Evolutionary conservation across 192 early-diverging fungal species (phyloP), one percentile per base, ranked within the genome.

Genomic region (Coemansia sp.): DNA sequence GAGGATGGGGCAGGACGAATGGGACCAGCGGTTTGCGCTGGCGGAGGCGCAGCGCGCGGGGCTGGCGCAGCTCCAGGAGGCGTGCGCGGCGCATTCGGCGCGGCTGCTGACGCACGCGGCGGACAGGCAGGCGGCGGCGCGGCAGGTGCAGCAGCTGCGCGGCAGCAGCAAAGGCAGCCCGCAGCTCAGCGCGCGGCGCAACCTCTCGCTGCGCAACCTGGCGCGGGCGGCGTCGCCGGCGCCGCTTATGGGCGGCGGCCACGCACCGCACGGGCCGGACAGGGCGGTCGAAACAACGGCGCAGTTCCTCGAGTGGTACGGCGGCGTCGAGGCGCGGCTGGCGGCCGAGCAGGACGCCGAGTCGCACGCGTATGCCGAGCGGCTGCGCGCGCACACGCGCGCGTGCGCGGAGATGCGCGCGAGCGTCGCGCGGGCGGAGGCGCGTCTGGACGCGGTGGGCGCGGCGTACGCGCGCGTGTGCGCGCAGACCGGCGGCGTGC

Each of bases 251-350:
- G n/a, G n/a, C n/a, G 45, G 1, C 25, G 27, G 4, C 45, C 10
- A 26, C 1, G 3, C 14, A 30, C 1, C 27, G 5, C 27, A 19
- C 4, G 15, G 15, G 25, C 6, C 5, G 43, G n/a, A n/a, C n/a
- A n/a, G 74, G 64, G 80, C 88, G 2, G 88, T 97, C 32, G 87
- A 93, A 42, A 96, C 85, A 2, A 85, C 88, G 0, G 90, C 93
- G 23, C 86, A 97, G 77, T 99, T 99, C 53, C 83, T 97, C 50
- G 86, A 91, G 55, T 99, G 96, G 96, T 95, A 94, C 73, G 79
- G 88, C 14, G 57, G 49, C 9, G 82, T 90, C 5, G 92, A 97
- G 62, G 59, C 72, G 27, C 83, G 88, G 35, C 87, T 95, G 84
- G 90, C 93, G 46, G 59, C 60, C 12, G 67, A 51, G 2, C 78